Conservation (phyloP, 345 rosid genomes). For the Citrus sp. region DNA sequence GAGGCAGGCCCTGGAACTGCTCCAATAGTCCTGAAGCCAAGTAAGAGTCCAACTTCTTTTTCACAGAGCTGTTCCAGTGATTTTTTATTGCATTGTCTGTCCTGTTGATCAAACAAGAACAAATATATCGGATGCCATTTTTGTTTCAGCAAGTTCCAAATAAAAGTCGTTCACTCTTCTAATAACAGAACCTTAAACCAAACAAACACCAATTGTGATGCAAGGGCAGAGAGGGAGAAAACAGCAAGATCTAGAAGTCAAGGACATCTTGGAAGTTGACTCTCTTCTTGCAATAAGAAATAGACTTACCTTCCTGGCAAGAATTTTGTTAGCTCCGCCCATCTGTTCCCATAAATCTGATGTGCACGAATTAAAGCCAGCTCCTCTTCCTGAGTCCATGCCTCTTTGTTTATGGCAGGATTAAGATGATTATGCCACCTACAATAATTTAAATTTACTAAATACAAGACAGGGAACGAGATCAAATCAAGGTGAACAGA, state of each 20-base stretch:
- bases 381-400: constrained; percentile 99
- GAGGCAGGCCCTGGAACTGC: constrained; percentile 66
- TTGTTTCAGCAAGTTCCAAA: neutral
- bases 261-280: neutral
- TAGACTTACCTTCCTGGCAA: constrained; percentile 90
- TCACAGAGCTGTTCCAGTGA: constrained; percentile 99
- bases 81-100: constrained; percentile 97
- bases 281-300: constrained; percentile 11
- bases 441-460: constrained; percentile 14
- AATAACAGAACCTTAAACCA: neutral
- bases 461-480: neutral
- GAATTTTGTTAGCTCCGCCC: constrained; percentile 98
- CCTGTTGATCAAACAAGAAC: constrained; percentile 53
- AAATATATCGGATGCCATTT: constrained; percentile 8
- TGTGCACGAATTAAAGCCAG: constrained; percentile 93
- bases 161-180: neutral
- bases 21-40: constrained; percentile 86
- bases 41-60: constrained; percentile 94
- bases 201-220: neutral
- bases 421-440: constrained; percentile 99
- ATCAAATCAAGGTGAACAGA: constrained; percentile 2
- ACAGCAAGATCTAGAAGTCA: neutral
- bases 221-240: neutral
- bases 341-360: constrained; percentile 92
- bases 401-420: constrained; percentile 94